Percentiles rank a stretch among this genome's conserved stretches.
Evolutionary conservation across 2,329 filamentous ascomycete genomes (phyloP).

Genomic region (Bipolaris oryzae): DNA sequence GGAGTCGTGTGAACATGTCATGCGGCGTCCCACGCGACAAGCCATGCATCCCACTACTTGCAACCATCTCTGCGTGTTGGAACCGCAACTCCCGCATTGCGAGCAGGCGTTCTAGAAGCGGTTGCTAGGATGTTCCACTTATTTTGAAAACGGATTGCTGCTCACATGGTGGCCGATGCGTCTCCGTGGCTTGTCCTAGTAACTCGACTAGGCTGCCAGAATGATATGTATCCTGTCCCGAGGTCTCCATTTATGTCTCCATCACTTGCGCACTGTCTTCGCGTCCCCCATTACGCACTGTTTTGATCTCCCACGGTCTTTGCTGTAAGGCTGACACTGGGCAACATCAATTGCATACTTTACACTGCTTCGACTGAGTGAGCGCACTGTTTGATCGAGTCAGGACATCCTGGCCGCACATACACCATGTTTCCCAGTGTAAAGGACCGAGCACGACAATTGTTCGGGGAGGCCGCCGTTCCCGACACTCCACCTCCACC

Average conservation of each 20-base stretch:
- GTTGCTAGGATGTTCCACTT: slow-evolving; percentile 23
- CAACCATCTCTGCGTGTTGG: slow-evolving; percentile 6
- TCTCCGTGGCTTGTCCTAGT: slow-evolving; percentile 15
- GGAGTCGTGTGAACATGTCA: neutral
- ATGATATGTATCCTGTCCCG: slow-evolving; percentile 13
- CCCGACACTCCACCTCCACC: slow-evolving; percentile 10
- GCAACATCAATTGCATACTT: slow-evolving; percentile 3
- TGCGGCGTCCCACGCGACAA: slow-evolving; percentile 3
- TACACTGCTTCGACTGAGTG: neutral
- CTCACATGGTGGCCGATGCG: slow-evolving; percentile 28
- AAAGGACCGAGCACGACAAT: slow-evolving; percentile 25
- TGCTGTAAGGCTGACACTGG: slow-evolving; percentile 1
- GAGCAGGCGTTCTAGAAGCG: slow-evolving; percentile 21
- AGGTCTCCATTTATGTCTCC: slow-evolving; percentile 12
- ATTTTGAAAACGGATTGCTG: slow-evolving; percentile 14
- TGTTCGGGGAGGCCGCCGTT: slow-evolving; percentile 12
- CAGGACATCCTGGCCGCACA: neutral
- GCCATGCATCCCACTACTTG: neutral
- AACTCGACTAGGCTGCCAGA: slow-evolving; percentile 14
- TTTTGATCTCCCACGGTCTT: slow-evolving; percentile 3
- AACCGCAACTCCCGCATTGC: slow-evolving; percentile 7
- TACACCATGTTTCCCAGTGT: slow-evolving; percentile 30
- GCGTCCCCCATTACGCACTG: slow-evolving; percentile 3
- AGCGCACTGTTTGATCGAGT: slow-evolving; percentile 1
- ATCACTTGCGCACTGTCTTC: slow-evolving; percentile 11